These are phyloP conservation scores for Sphaerostilbella broomeana DNA, from an alignment of 2,329 filamentous ascomycete genomes.

Conservation along the genomic window DNA sequence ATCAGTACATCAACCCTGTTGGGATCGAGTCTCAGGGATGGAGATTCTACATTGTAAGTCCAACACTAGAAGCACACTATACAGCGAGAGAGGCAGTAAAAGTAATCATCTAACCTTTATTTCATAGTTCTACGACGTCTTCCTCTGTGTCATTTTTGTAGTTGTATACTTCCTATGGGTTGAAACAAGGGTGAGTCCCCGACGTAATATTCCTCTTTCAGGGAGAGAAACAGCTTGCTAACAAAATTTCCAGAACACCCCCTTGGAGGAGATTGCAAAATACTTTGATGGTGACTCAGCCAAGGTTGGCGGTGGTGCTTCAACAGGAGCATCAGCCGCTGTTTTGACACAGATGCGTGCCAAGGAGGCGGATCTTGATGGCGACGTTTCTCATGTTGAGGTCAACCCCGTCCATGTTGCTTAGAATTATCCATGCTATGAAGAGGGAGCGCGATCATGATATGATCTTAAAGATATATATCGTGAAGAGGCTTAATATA, in stretches of 20 bases:
- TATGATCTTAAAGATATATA: too few relatives aligned
- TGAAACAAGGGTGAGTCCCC: slow-evolving; percentile 1
- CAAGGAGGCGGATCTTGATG: neutral
- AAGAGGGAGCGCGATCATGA: too few relatives aligned
- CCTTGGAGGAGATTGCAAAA: slow-evolving; percentile 9
- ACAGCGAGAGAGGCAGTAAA: too few relatives aligned
- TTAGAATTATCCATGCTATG: too few relatives aligned
- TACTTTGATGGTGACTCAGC: slow-evolving; percentile 7
- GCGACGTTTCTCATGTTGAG: slow-evolving; percentile 2
- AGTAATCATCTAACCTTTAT: too few relatives aligned
- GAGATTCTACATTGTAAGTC: slow-evolving; percentile 9
- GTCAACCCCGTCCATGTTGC: neutral
- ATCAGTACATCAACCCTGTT: slow-evolving; percentile 8
- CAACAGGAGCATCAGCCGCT: slow-evolving; percentile 1
- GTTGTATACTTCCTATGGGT: slow-evolving; percentile 8
- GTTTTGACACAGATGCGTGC: slow-evolving; percentile 5
- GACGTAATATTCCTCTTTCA: neutral
- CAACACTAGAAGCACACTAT: too few relatives aligned
- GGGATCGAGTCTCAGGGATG: slow-evolving; percentile 9
- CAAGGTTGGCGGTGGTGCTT: slow-evolving; percentile 6
- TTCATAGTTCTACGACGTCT: slow-evolving; percentile 6
- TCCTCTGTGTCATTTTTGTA: slow-evolving; percentile 2
- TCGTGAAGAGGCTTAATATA: too few relatives aligned
- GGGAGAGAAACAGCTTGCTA: neutral
- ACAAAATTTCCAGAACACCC: neutral